These are phyloP conservation scores for Lanmaoa pseudosensibilis DNA, from an alignment of 768 basidiomycete genomes.

Conservation along the genomic window DNA sequence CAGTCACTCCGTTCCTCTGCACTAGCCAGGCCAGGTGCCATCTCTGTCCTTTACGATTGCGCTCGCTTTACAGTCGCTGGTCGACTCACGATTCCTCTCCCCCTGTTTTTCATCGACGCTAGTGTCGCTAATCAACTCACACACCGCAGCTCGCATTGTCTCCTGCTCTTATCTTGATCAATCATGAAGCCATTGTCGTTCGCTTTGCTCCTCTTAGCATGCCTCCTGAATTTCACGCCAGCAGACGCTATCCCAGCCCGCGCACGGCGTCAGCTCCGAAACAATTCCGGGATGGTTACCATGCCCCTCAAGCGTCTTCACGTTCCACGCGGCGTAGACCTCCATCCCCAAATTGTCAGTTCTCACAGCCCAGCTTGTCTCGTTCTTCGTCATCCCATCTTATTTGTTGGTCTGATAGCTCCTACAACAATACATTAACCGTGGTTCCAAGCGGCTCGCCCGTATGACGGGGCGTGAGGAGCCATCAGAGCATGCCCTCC, in stretches of 20 bases:
- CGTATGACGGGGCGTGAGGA: constrained; percentile 61
- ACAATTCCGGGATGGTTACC: constrained; percentile 36
- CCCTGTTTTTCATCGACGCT: background rate
- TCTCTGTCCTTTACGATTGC: constrained; percentile 6
- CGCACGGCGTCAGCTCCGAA: constrained; percentile 12
- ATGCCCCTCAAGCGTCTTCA: constrained; percentile 43
- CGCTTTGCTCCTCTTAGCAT: constrained; percentile 53
- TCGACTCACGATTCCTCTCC: constrained; percentile 7
- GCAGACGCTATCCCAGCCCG: constrained; percentile 25
- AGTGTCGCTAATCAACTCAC: constrained; percentile 16
- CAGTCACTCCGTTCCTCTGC: background rate
- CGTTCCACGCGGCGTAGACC: constrained; percentile 25
- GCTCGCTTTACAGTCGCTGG: constrained; percentile 16
- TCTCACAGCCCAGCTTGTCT: background rate
- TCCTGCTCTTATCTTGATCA: background rate
- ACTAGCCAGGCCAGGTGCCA: constrained; percentile 23
- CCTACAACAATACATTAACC: constrained; percentile 72
- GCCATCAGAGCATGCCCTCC: constrained; percentile 50
- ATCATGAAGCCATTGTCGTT: constrained; percentile 55
- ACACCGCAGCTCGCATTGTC: background rate
- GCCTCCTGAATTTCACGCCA: constrained; percentile 46
- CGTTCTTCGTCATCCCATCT: background rate
- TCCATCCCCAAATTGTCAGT: constrained; percentile 47
- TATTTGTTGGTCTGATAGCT: constrained; percentile 38
- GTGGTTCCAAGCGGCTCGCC: constrained; percentile 59